phyloP scores from a whole-genome alignment of 768 basidiomycete genomes.

The Dioszegia aurantiaca region DNA sequence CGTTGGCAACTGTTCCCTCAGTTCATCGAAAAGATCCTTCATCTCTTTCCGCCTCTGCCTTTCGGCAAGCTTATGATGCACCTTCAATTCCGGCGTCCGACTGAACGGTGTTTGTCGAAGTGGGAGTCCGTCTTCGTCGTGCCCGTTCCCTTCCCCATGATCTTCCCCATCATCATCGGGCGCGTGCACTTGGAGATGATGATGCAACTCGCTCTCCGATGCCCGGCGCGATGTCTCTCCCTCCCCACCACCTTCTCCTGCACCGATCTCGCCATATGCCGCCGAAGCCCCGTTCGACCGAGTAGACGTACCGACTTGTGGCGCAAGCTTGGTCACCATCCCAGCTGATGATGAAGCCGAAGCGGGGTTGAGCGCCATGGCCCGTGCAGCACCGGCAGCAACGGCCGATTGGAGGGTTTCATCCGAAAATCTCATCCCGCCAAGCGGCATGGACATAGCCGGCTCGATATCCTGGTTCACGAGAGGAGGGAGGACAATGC shows the following conservation, averaged over 20 bases:
- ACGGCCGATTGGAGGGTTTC: conserved; percentile 5
- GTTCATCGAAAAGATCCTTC: conserved; percentile 96
- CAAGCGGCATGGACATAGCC: background rate
- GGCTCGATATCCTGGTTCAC: background rate
- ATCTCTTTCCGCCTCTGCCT: conserved; percentile 96
- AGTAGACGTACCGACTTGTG: background rate
- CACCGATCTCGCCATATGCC: background rate
- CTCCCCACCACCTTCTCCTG: background rate
- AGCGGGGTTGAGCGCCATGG: background rate
- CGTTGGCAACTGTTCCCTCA: conserved; percentile 85
- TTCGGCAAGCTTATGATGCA: conserved; percentile 96
- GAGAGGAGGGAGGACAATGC: background rate
- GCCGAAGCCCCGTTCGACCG: background rate
- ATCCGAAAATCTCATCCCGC: conserved; percentile 5
- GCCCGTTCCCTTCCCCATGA: background rate
- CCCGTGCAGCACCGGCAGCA: background rate
- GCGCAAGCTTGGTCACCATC: background rate
- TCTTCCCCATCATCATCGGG: background rate
- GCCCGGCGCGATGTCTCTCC: background rate
- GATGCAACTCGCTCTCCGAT: background rate
- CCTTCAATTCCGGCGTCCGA: conserved; percentile 86
- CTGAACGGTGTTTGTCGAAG: conserved; percentile 66
- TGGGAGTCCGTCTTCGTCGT: conserved; percentile 3
- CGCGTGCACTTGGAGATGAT: background rate
- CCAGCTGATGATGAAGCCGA: background rate